These are phyloP conservation scores for Incumbomyces lentus DNA, from an alignment of 2,329 filamentous ascomycete genomes.

Conservation along the genomic window DNA sequence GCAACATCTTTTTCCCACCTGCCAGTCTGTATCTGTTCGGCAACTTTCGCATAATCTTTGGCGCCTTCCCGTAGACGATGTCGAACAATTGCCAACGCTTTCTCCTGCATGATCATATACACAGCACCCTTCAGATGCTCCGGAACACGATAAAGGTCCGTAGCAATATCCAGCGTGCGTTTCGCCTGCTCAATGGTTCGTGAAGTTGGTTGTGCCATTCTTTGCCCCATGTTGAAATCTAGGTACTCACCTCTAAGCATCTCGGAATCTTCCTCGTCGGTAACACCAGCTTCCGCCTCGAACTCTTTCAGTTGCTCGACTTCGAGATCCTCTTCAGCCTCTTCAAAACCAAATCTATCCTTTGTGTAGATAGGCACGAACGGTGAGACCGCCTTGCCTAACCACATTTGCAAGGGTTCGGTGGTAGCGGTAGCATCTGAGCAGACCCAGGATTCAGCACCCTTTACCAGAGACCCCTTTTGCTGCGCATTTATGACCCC, in stretches of 20 bases:
- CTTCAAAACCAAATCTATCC: slow-evolving; percentile 44
- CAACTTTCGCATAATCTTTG: slow-evolving; percentile 39
- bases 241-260: slow-evolving; percentile 39
- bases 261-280: slow-evolving; percentile 46
- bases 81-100: slow-evolving; percentile 41
- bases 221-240: slow-evolving; percentile 33
- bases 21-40: slow-evolving; percentile 45
- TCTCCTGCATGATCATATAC: slow-evolving; percentile 54
- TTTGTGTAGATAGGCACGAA: slow-evolving; percentile 36
- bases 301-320: slow-evolving; percentile 51
- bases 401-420: slow-evolving; percentile 44
- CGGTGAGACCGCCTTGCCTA: slow-evolving; percentile 42
- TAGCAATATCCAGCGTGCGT: slow-evolving; percentile 25
- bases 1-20: slow-evolving; percentile 50
- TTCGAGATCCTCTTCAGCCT: slow-evolving; percentile 51
- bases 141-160: slow-evolving; percentile 54
- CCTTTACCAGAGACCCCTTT: slow-evolving; percentile 47
- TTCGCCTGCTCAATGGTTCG: slow-evolving; percentile 28
- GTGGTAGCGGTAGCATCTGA: slow-evolving; percentile 21
- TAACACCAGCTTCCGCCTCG: slow-evolving; percentile 45
- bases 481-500: slow-evolving; percentile 55
- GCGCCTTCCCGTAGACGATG: slow-evolving; percentile 41
- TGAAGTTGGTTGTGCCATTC: slow-evolving; percentile 17
- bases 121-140: slow-evolving; percentile 48
- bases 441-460: slow-evolving; percentile 36